Percentiles rank a stretch among this genome's conserved stretches.
phyloP scores from a whole-genome alignment of 148 eudicot species.

The Nepenthes gracilis region DNA sequence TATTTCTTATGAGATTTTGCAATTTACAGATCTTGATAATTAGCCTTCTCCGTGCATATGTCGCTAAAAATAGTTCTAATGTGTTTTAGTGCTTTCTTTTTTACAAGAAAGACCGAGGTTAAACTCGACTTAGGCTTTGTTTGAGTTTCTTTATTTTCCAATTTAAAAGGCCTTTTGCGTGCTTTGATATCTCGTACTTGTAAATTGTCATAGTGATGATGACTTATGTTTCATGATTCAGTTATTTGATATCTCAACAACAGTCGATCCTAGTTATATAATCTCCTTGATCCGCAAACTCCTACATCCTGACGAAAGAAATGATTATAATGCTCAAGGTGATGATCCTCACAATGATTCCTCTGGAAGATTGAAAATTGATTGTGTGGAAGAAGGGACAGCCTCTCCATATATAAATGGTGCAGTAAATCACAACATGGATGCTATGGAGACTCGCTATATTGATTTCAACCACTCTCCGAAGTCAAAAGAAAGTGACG shows the following conservation, averaged over 20 bases:
- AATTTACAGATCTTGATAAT: too few species aligned
- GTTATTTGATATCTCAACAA: constrained; percentile 78
- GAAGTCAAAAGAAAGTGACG: constrained; percentile 13
- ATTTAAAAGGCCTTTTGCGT: background rate
- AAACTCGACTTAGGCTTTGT: too few species aligned
- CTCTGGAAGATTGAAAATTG: constrained; percentile 14
- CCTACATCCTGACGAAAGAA: constrained; percentile 32
- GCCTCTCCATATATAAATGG: constrained; percentile 19
- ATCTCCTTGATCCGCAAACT: constrained; percentile 89
- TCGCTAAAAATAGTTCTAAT: too few species aligned
- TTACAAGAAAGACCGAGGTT: too few species aligned
- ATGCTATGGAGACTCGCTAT: constrained; percentile 30
- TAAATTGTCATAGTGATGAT: background rate
- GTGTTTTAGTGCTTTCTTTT: too few species aligned
- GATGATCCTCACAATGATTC: constrained; percentile 12
- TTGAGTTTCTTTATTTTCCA: too few species aligned
- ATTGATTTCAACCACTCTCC: constrained; percentile 16
- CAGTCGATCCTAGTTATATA: constrained; percentile 86
- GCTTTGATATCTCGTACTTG: background rate
- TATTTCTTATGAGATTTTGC: too few species aligned
- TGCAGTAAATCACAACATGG: constrained; percentile 18
- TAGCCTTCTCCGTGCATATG: too few species aligned
- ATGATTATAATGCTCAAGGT: constrained; percentile 2
- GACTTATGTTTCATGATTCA: constrained; percentile 15
- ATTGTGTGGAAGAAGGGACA: constrained; percentile 17